Evolutionary conservation across 495 filamentous ascomycete genomes (phyloP).

Genomic region (Penicillium cinerascens): DNA sequence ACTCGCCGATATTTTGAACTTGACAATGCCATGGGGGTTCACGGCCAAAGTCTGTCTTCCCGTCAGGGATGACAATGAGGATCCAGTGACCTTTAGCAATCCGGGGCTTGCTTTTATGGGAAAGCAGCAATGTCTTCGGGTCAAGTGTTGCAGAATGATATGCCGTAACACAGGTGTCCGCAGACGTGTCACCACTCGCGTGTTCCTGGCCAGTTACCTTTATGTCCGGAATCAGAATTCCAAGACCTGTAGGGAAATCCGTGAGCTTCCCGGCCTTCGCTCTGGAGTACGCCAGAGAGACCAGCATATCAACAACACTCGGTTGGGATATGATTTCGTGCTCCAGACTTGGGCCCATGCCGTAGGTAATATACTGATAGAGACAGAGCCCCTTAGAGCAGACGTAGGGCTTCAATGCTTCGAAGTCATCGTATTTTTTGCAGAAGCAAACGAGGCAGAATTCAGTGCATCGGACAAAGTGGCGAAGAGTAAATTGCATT

Average conservation of each 20-base stretch:
- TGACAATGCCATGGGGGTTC: slow-evolving; percentile 21
- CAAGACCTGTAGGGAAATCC: slow-evolving; percentile 67
- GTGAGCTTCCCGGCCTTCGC: slow-evolving; percentile 43
- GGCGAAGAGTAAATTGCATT: slow-evolving; percentile 76
- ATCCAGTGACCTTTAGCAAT: slow-evolving; percentile 60
- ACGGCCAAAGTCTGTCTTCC: not conserved
- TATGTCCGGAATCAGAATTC: slow-evolving; percentile 57
- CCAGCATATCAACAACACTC: slow-evolving; percentile 78
- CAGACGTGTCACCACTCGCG: no score
- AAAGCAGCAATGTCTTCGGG: slow-evolving; percentile 22
- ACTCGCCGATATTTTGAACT: slow-evolving; percentile 8
- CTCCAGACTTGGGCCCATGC: slow-evolving; percentile 81
- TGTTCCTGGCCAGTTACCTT: not conserved
- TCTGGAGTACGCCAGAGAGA: slow-evolving; percentile 75
- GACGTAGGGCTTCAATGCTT: slow-evolving; percentile 89
- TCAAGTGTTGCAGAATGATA: not conserved
- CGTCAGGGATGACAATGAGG: slow-evolving; percentile 31
- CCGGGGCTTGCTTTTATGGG: slow-evolving; percentile 23
- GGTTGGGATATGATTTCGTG: slow-evolving; percentile 79
- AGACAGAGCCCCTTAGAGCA: slow-evolving; percentile 78
- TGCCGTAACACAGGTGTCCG: no score
- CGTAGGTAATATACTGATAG: slow-evolving; percentile 88
- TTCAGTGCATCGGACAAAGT: slow-evolving; percentile 78
- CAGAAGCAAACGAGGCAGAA: slow-evolving; percentile 87
- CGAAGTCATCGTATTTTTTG: slow-evolving; percentile 65